Conservation (phyloP, 1,284 basidiomycete genomes). For the Leccinum pachyderme region DNA sequence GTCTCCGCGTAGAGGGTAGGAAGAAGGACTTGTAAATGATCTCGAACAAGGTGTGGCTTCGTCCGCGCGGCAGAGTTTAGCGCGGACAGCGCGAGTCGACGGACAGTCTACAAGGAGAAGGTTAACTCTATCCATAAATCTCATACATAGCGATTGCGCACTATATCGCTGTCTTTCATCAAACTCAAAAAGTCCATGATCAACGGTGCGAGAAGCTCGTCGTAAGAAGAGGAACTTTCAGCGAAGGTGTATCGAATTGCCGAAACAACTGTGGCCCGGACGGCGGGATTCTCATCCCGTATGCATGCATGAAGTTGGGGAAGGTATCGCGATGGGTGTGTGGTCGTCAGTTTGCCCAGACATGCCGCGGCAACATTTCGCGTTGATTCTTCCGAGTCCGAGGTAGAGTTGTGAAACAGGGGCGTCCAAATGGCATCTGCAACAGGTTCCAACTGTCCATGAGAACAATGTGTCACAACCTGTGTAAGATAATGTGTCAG, state of each 20-base stretch:
- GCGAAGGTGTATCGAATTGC: slow-evolving; percentile 96
- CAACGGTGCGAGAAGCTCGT: slow-evolving; percentile 83
- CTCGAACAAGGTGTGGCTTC: slow-evolving; percentile 88
- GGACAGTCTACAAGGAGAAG: slow-evolving; percentile 63
- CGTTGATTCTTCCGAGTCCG: slow-evolving; percentile 83
- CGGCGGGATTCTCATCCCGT: slow-evolving; percentile 61
- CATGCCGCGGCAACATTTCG: slow-evolving; percentile 96
- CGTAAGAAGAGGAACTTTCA: slow-evolving; percentile 80
- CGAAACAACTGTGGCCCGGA: slow-evolving; percentile 88
- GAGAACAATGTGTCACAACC: slow-evolving; percentile 90
- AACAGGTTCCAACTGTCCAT: slow-evolving; percentile 78
- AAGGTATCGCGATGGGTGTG: slow-evolving; percentile 85
- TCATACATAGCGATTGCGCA: slow-evolving; percentile 37
- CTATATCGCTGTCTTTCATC: slow-evolving; percentile 83
- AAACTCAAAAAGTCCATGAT: slow-evolving; percentile 89
- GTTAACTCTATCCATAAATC: slow-evolving; percentile 2
- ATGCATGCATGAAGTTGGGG: slow-evolving; percentile 90
- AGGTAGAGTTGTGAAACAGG: slow-evolving; percentile 80
- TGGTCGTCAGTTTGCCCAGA: slow-evolving; percentile 91
- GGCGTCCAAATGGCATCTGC: slow-evolving; percentile 90
- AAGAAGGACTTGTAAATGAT: slow-evolving; percentile 76
- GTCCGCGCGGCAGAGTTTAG: slow-evolving; percentile 94
- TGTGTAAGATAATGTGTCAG: slow-evolving; percentile 28
- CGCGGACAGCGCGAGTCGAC: slow-evolving; percentile 82
- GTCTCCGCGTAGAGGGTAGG: slow-evolving; percentile 89